Evolutionary conservation across 306 rosid species (phyloP).

Genomic region (Quercus alba): DNA sequence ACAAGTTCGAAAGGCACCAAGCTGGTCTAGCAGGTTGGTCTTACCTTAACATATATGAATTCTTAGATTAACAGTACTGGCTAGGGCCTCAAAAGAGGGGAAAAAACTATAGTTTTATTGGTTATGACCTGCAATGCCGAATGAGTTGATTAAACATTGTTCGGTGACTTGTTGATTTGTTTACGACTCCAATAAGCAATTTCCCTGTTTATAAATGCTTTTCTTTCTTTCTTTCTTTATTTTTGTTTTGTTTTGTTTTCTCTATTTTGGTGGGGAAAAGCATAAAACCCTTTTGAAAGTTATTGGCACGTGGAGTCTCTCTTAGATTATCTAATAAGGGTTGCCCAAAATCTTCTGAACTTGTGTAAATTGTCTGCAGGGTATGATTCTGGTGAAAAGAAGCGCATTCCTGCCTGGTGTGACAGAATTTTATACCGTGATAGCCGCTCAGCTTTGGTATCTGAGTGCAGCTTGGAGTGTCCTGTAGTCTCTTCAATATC

Average conservation of each 20-base stretch:
- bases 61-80: not conserved
- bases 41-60: not conserved
- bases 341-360: constrained; percentile 26
- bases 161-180: not conserved
- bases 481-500: constrained; percentile 71
- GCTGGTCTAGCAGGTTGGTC: constrained; percentile 86
- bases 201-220: not conserved
- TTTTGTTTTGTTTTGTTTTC: not conserved
- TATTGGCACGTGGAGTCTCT: constrained; percentile 13
- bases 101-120: not conserved
- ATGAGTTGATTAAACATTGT: not conserved
- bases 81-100: not conserved
- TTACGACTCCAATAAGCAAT: not conserved
- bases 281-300: not conserved
- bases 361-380: constrained; percentile 27
- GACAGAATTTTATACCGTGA: constrained; percentile 96
- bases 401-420: constrained; percentile 99
- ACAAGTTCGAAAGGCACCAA: constrained; percentile 94
- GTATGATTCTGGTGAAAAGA: constrained; percentile 98
- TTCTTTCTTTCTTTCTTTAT: not conserved
- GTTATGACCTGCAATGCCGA: not conserved
- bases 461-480: constrained; percentile 77
- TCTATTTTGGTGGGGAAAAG: no score
- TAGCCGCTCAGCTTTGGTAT: constrained; percentile 51
- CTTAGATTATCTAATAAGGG: not conserved